These are phyloP conservation scores for Toxicodendron radicans DNA, from an alignment of 345 rosid genomes.

Conservation along the genomic window DNA sequence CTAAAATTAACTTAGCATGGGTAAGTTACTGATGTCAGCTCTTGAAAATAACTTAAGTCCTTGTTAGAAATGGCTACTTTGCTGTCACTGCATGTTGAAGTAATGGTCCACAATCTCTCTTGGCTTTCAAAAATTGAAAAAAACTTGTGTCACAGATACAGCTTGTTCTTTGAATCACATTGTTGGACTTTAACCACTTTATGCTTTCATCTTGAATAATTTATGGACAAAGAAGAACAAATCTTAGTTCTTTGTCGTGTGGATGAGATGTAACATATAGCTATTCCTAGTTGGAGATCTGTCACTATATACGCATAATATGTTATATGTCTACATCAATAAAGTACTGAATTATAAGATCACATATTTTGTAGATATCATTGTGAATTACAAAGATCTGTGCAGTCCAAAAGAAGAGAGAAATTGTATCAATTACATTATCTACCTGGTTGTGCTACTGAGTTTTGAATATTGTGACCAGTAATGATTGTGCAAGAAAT, in stretches of 20 bases:
- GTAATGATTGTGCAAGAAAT: neutral
- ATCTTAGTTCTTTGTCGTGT: neutral
- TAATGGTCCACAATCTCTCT: neutral
- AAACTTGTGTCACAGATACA: neutral
- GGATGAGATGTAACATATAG: neutral
- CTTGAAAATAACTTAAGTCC: neutral
- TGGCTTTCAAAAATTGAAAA: neutral
- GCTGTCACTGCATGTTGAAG: neutral
- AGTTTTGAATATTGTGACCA: neutral
- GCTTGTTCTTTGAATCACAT: neutral
- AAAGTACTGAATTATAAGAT: conserved; percentile 1
- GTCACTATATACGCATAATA: neutral
- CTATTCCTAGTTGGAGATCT: neutral
- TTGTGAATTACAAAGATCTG: conserved; percentile 4
- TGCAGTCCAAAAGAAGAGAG: neutral
- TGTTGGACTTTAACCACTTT: neutral
- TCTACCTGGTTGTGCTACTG: neutral
- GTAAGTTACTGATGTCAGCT: neutral
- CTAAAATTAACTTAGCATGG: neutral
- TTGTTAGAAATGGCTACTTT: neutral
- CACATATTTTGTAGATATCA: neutral
- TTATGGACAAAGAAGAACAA: neutral
- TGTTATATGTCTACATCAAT: neutral
- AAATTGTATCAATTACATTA: neutral
- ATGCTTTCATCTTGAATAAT: conserved; percentile 15